Evolutionary conservation across 1,139 yeast genomes (phyloP).

Genomic region (Arxiozyma bovina): DNA sequence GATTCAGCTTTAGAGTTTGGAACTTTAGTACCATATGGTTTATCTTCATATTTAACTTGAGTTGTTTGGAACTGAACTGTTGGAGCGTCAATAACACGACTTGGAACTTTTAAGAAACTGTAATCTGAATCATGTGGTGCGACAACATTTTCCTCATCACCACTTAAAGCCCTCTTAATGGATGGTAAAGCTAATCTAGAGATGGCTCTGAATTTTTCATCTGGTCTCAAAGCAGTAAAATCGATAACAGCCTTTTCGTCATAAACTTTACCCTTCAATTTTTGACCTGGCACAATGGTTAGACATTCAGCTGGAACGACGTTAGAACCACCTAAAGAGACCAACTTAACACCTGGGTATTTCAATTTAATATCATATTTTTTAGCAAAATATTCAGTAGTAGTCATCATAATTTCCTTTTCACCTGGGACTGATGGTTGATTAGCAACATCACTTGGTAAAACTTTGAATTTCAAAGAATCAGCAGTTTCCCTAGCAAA

Average conservation of each 20-base stretch:
- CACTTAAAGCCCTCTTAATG: conserved; percentile 10
- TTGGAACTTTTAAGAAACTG: conserved; percentile 16
- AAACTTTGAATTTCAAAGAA: conserved; percentile 12
- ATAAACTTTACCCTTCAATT: conserved; percentile 14
- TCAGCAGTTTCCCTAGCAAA: conserved; percentile 17
- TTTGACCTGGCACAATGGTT: conserved; percentile 19
- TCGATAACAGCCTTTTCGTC: conserved; percentile 15
- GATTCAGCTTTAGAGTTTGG: conserved; percentile 3
- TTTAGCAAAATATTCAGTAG: conserved; percentile 11
- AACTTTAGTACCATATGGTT: conserved; percentile 11
- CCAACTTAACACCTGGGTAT: conserved; percentile 15
- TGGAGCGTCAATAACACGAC: conserved; percentile 20
- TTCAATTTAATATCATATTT: conserved; percentile 15
- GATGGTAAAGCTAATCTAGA: conserved; percentile 16
- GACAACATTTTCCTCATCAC: conserved; percentile 6
- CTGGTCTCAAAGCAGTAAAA: conserved; percentile 18
- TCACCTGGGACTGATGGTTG: conserved; percentile 10
- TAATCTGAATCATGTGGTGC: conserved; percentile 10
- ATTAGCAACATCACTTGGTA: conserved; percentile 8
- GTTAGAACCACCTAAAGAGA: conserved; percentile 16
- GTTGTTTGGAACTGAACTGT: conserved; percentile 13
- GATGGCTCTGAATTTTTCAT: conserved; percentile 16
- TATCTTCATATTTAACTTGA: conserved; percentile 10
- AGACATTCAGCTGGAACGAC: conserved; percentile 20
- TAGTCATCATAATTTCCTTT: conserved; percentile 9